A percentile compares a stretch with the other conserved stretches of the same genome.
phyloP scores from a whole-genome alignment of 1,139 yeast species.

The Lodderomyces metapsilosis region DNA sequence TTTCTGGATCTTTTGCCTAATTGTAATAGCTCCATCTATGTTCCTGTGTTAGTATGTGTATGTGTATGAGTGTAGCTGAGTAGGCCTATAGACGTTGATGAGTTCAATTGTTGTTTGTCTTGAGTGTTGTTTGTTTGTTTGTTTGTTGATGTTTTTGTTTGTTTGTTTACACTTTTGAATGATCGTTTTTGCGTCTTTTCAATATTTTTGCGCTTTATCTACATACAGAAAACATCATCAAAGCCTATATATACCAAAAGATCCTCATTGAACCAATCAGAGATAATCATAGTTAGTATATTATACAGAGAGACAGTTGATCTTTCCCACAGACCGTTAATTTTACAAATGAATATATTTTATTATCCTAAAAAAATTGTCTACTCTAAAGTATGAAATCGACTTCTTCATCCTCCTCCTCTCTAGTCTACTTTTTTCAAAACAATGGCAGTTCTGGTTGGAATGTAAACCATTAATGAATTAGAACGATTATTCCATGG shows the following conservation, averaged over 20 bases:
- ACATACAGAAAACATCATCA: too few relatives aligned
- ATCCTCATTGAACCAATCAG: too few relatives aligned
- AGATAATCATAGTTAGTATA: too few relatives aligned
- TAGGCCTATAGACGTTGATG: not conserved
- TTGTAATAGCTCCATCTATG: constrained; percentile 49
- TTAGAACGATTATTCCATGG: constrained; percentile 80
- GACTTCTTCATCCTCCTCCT: too few relatives aligned
- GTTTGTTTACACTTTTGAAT: too few relatives aligned
- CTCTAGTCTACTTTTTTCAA: constrained; percentile 22
- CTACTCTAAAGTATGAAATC: too few relatives aligned
- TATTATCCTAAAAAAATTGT: too few relatives aligned
- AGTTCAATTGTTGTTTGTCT: not conserved
- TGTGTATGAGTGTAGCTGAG: not conserved
- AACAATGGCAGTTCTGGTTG: constrained; percentile 77
- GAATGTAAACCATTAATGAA: constrained; percentile 79
- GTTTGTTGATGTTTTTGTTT: too few relatives aligned
- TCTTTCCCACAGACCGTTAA: too few relatives aligned
- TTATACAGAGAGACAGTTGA: too few relatives aligned
- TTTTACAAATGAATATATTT: too few relatives aligned
- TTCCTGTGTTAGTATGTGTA: not conserved
- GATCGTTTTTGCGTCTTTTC: not conserved
- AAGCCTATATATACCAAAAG: too few relatives aligned
- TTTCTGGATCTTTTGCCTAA: constrained; percentile 58
- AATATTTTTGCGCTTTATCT: not conserved
- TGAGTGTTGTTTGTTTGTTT: not conserved